A percentile compares a stretch with the other conserved stretches of the same genome.
Conservation (phyloP, 2,329 filamentous ascomycete genomes). For the Aspergillus aculeatinus region DNA sequence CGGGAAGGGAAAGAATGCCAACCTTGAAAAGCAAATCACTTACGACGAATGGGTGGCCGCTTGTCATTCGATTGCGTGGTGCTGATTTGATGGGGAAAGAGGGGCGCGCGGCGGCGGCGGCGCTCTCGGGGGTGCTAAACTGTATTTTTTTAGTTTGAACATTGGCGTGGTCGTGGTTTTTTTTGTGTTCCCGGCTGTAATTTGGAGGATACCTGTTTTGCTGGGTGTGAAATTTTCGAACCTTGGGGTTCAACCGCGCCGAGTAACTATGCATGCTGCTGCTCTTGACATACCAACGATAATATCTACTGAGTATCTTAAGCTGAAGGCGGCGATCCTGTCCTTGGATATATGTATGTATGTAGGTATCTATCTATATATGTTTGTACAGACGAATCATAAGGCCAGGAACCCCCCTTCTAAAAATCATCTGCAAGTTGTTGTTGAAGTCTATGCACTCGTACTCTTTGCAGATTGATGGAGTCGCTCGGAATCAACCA, state of each 20-base stretch:
- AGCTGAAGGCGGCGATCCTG: background rate
- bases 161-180: background rate
- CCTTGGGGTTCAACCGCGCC: too few relatives aligned
- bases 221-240: too few relatives aligned
- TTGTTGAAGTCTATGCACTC: background rate
- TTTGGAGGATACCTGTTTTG: background rate
- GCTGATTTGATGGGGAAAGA: too few relatives aligned
- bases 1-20: too few relatives aligned
- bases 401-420: background rate
- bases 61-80: too few relatives aligned
- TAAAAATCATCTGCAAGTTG: background rate
- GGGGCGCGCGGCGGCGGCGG: background rate
- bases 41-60: too few relatives aligned
- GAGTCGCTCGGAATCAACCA: slow-evolving; percentile 61
- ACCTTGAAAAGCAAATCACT: too few relatives aligned
- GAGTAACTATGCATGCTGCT: too few relatives aligned
- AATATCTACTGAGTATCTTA: too few relatives aligned
- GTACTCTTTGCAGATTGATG: slow-evolving; percentile 2
- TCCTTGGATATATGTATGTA: too few relatives aligned
- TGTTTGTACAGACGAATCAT: background rate
- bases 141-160: background rate
- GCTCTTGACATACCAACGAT: too few relatives aligned
- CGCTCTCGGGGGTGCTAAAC: background rate
- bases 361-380: background rate
- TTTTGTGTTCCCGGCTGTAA: background rate